Percentiles rank a stretch among this genome's conserved stretches.
Conservation (phyloP, 1,284 basidiomycete genomes). For the Austroboletus novae-zelandiae region DNA sequence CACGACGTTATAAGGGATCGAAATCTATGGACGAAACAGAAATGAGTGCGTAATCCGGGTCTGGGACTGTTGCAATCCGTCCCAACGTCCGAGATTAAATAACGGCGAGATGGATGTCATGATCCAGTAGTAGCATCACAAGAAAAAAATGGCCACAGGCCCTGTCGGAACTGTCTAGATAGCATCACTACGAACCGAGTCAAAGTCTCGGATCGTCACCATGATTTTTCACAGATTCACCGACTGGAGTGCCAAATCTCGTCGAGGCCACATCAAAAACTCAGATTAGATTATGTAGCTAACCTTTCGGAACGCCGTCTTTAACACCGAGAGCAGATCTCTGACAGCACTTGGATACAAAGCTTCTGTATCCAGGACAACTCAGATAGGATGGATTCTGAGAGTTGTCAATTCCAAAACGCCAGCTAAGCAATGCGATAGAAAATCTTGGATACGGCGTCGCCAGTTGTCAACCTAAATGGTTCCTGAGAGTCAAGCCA, state of each 20-base stretch:
- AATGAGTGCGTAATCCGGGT: not conserved
- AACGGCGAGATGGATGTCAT: not conserved
- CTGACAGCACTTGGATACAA: not conserved
- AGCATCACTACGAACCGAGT: conserved; percentile 1
- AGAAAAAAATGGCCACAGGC: not conserved
- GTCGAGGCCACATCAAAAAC: no score
- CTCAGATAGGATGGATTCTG: no score
- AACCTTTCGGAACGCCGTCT: not conserved
- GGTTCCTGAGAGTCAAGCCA: no score
- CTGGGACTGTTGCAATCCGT: not conserved
- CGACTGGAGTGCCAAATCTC: no score
- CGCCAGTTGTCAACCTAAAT: no score
- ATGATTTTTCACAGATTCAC: not conserved
- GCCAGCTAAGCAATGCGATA: no score
- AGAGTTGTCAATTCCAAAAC: no score
- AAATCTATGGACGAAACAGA: not conserved
- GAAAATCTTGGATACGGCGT: no score
- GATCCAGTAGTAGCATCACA: not conserved
- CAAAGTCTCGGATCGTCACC: not conserved
- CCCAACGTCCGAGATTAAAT: conserved; percentile 10
- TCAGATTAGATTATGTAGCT: not conserved
- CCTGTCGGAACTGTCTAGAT: not conserved
- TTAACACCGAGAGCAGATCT: not conserved
- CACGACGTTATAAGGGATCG: not conserved
- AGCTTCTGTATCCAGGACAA: no score